A percentile compares a stretch with the other conserved stretches of the same genome.
These are phyloP conservation scores for Candida suzukii DNA, from an alignment of 805 yeast species.

Conservation along the genomic window DNA sequence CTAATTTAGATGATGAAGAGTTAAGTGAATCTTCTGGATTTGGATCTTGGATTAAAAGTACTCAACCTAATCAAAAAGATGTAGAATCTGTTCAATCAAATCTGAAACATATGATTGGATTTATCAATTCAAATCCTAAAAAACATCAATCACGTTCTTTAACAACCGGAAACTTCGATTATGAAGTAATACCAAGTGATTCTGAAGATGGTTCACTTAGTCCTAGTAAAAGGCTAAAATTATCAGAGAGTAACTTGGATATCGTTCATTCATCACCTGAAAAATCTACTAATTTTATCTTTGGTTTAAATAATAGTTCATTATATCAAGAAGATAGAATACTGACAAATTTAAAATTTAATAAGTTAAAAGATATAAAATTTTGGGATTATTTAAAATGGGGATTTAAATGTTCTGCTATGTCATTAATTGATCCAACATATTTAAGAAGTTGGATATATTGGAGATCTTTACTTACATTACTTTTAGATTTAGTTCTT, in stretches of 20 bases:
- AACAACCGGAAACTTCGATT: too few relatives aligned
- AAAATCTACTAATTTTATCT: constrained; percentile 3
- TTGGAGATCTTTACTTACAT: constrained; percentile 10
- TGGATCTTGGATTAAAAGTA: background rate
- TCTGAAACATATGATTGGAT: too few relatives aligned
- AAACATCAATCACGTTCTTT: background rate
- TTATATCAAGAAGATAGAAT: constrained; percentile 7
- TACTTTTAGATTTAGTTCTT: constrained; percentile 5
- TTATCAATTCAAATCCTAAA: background rate
- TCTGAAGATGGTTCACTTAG: constrained; percentile 2
- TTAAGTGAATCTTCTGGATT: background rate
- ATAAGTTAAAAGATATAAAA: constrained; percentile 11
- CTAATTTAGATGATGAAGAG: background rate
- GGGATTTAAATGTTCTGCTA: constrained; percentile 22
- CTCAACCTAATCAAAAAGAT: background rate
- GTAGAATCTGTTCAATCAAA: background rate
- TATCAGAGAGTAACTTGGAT: background rate
- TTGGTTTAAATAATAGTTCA: constrained; percentile 7
- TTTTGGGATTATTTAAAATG: constrained; percentile 23
- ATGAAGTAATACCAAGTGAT: background rate
- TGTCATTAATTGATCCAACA: constrained; percentile 3
- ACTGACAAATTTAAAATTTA: constrained; percentile 18
- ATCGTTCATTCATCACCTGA: background rate
- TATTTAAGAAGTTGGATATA: constrained; percentile 10
- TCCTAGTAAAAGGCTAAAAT: too few relatives aligned